Evolutionary conservation across 2,329 filamentous ascomycete species (phyloP).

Genomic region (Alternaria conjuncta): DNA sequence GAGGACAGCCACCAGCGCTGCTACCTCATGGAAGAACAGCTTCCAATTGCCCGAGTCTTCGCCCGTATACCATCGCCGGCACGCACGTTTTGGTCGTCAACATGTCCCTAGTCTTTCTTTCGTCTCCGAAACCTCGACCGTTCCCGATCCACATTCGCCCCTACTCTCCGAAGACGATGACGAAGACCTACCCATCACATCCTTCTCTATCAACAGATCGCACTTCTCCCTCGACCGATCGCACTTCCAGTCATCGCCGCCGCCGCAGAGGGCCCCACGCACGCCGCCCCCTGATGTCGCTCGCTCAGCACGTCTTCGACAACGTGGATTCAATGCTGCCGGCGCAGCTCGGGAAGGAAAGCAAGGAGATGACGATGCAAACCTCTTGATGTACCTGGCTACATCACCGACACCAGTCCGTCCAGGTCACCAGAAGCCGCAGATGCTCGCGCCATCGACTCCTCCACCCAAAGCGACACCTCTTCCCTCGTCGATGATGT

Average conservation of each 20-base stretch:
- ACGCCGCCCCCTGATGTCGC: constrained; percentile 50
- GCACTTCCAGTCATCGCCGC: constrained; percentile 69
- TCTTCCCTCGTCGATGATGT: constrained; percentile 85
- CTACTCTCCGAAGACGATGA: constrained; percentile 80
- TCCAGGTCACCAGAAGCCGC: constrained; percentile 51
- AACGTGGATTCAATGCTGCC: constrained; percentile 47
- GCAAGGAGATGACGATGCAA: constrained; percentile 81
- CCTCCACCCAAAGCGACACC: constrained; percentile 63
- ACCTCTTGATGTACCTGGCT: constrained; percentile 85
- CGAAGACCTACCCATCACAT: constrained; percentile 76
- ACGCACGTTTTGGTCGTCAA: constrained; percentile 73
- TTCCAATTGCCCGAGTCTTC: constrained; percentile 85
- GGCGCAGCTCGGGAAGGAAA: constrained; percentile 55
- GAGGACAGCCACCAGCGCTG: constrained; percentile 64
- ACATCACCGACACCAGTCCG: constrained; percentile 88
- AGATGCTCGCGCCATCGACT: constrained; percentile 60
- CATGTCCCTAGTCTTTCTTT: constrained; percentile 78
- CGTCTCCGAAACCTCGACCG: constrained; percentile 72
- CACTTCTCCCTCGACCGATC: constrained; percentile 64
- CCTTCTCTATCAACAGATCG: constrained; percentile 66
- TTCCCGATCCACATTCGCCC: constrained; percentile 67
- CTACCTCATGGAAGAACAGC: constrained; percentile 74
- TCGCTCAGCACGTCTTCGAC: constrained; percentile 49
- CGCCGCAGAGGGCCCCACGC: constrained; percentile 64
- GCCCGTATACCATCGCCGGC: constrained; percentile 77